Percentiles rank a stretch among this genome's conserved stretches.
Evolutionary conservation across 75 land plant genomes (phyloP).

Genomic region (Azolla pinnata): DNA sequence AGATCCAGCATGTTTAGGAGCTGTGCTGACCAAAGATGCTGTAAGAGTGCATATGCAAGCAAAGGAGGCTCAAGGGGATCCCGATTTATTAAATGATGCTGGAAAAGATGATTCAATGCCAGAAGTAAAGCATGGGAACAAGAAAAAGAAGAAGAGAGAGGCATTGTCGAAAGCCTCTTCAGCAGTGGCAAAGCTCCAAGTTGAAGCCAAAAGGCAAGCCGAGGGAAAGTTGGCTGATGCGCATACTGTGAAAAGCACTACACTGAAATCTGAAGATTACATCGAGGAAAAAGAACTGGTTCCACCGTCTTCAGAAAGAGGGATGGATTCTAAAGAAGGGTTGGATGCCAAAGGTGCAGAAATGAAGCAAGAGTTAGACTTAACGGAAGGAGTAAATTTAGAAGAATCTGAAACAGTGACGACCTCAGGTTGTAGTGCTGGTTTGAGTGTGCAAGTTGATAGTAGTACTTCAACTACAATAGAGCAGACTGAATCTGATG

Average conservation of each 20-base stretch:
- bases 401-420: no score
- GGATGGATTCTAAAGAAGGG: no score
- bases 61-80: conserved; percentile 12
- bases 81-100: conserved; percentile 17
- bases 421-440: no score
- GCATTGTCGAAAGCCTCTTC: neutral
- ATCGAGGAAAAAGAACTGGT: no score
- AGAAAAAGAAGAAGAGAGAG: conserved; percentile 1
- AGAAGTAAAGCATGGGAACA: neutral
- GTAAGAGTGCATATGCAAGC: neutral
- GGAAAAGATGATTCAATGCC: neutral
- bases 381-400: no score
- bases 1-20: no score
- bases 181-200: neutral
- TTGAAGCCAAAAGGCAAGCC: neutral
- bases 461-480: no score
- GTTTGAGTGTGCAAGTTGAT: no score
- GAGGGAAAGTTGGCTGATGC: neutral
- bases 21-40: neutral
- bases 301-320: no score
- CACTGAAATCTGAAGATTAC: neutral
- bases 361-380: no score
- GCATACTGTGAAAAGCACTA: neutral
- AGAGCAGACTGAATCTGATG: no score
- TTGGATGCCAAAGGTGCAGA: no score